Evolutionary conservation across 2,329 filamentous ascomycete species (phyloP).

Genomic region (Pyrenophora teres): DNA sequence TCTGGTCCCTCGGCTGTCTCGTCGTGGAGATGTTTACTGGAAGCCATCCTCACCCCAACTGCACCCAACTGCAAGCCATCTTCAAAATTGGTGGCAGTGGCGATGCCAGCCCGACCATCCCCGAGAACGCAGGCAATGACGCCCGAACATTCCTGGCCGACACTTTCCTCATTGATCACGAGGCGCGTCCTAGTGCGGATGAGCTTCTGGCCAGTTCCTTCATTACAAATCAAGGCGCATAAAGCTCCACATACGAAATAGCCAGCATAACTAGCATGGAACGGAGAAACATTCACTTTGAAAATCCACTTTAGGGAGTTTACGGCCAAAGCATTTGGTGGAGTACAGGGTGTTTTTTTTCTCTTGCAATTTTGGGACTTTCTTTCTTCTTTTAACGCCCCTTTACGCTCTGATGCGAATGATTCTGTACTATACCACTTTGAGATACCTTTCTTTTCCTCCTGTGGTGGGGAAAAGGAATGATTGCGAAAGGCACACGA

Average conservation of each 20-base stretch:
- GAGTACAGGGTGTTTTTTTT: neutral
- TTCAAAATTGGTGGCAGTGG: conserved; percentile 92
- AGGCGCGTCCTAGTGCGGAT: conserved; percentile 87
- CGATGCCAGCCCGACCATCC: conserved; percentile 84
- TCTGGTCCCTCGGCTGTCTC: conserved; percentile 95
- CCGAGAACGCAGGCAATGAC: conserved; percentile 82
- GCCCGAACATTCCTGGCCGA: conserved; percentile 80
- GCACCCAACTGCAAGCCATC: conserved; percentile 94
- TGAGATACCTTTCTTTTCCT: conserved; percentile 6
- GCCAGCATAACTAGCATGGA: conserved; percentile 13
- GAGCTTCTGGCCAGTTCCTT: conserved; percentile 86
- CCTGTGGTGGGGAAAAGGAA: neutral
- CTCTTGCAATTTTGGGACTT: neutral
- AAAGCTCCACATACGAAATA: conserved; percentile 10
- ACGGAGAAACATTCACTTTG: conserved; percentile 10
- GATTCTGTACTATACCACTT: conserved; percentile 26
- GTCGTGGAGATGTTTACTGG: conserved; percentile 99
- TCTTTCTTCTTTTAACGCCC: conserved; percentile 9
- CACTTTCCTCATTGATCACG: conserved; percentile 96
- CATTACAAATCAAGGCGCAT: conserved; percentile 66
- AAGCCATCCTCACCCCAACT: conserved; percentile 93
- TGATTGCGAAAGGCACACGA: neutral
- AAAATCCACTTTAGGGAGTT: neutral
- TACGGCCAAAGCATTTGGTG: neutral
- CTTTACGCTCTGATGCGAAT: conserved; percentile 17